Percentiles rank a stretch among this genome's conserved stretches.
Evolutionary conservation across 345 rosid genomes (phyloP).

Genomic region (Citrus australasica): DNA sequence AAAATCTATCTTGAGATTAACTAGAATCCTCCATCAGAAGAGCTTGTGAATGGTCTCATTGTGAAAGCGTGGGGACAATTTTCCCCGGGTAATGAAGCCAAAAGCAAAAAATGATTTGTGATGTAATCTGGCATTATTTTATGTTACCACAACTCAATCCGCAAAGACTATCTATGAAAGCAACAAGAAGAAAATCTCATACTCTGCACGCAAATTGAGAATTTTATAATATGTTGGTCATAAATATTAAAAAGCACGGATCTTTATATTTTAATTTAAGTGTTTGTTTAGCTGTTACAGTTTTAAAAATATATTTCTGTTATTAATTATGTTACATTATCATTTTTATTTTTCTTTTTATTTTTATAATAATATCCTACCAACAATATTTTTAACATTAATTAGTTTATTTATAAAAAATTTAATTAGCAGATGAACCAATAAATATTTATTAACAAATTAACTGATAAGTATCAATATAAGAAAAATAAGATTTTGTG

Average conservation of each 20-base stretch:
- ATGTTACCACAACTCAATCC: neutral
- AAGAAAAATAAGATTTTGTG: too few relatives aligned
- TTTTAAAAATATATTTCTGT: too few relatives aligned
- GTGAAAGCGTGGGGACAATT: neutral
- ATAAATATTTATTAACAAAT: too few relatives aligned
- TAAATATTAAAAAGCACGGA: neutral
- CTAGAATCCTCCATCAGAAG: neutral
- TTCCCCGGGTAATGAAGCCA: neutral
- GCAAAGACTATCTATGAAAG: neutral
- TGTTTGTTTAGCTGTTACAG: accelerated
- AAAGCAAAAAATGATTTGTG: neutral
- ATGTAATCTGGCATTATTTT: neutral
- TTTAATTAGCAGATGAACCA: too few relatives aligned
- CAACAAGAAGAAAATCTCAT: neutral
- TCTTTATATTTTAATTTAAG: too few relatives aligned
- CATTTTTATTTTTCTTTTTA: too few relatives aligned
- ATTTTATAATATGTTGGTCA: neutral
- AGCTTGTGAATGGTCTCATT: neutral
- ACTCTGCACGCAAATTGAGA: neutral
- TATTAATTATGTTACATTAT: too few relatives aligned
- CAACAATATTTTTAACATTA: too few relatives aligned
- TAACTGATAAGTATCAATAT: too few relatives aligned
- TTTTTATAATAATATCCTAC: too few relatives aligned
- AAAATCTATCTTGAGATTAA: neutral
- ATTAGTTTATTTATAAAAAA: too few relatives aligned